Evolutionary conservation across 1,139 yeast species (phyloP).

Genomic region (Yarrowia galli): DNA sequence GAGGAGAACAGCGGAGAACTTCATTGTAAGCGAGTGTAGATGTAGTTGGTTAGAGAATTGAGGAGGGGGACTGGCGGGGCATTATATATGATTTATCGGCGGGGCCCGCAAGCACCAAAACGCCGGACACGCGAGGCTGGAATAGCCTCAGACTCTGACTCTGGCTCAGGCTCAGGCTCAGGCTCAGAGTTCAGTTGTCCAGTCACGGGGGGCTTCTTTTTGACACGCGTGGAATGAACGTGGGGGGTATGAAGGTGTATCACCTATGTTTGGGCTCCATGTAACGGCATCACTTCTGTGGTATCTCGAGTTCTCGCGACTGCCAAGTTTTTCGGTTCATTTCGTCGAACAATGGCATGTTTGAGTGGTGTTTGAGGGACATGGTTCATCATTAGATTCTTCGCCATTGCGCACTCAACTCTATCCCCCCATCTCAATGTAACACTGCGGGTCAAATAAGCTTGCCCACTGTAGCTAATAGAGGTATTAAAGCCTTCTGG

Average conservation of each 20-base stretch:
- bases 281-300: background rate
- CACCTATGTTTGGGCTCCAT: background rate
- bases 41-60: constrained; percentile 9
- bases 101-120: background rate
- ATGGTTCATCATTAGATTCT: constrained; percentile 10
- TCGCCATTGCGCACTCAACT: constrained; percentile 25
- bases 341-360: too few species aligned
- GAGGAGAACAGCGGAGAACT: constrained; percentile 38
- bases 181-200: constrained; percentile 7
- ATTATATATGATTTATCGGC: background rate
- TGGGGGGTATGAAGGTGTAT: too few species aligned
- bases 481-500: background rate
- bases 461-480: background rate
- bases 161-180: constrained; percentile 6
- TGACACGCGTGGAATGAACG: background rate
- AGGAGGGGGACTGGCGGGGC: background rate
- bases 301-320: background rate
- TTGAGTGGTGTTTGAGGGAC: background rate
- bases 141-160: constrained; percentile 17
- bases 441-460: background rate
- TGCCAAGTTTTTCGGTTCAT: too few species aligned
- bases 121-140: constrained; percentile 14
- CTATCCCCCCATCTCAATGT: background rate
- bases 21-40: constrained; percentile 28
- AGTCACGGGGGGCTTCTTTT: background rate